A percentile compares a stretch with the other conserved stretches of the same genome.
These are phyloP conservation scores for Candida glaebosa DNA, from an alignment of 805 yeast species.

Conservation along the genomic window DNA sequence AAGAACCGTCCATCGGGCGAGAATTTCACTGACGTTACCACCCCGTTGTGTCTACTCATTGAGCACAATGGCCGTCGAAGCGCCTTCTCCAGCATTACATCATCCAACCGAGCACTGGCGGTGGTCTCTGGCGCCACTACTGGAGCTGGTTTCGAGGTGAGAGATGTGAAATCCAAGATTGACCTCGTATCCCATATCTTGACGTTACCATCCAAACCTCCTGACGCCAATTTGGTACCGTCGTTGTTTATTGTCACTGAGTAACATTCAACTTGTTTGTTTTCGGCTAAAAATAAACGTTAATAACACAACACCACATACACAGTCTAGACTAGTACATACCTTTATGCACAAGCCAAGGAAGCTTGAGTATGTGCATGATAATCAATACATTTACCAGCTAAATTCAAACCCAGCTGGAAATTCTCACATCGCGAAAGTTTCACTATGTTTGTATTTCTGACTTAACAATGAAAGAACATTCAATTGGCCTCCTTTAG, in stretches of 20 bases:
- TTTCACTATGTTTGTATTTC: no score
- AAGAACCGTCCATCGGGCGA: conserved; percentile 88
- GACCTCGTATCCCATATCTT: conserved; percentile 79
- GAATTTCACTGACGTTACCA: conserved; percentile 89
- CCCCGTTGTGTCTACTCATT: conserved; percentile 95
- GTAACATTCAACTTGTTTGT: conserved; percentile 77
- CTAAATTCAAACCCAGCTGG: no score
- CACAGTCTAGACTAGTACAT: conserved; percentile 14
- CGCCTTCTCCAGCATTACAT: conserved; percentile 17
- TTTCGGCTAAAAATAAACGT: conserved; percentile 63
- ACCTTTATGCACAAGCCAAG: conserved; percentile 45
- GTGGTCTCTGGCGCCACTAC: neutral
- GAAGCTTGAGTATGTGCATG: conserved; percentile 41
- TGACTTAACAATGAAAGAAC: no score
- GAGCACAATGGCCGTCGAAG: conserved; percentile 64
- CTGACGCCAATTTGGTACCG: conserved; percentile 84
- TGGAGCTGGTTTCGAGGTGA: neutral
- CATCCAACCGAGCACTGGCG: neutral
- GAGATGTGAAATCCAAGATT: conserved; percentile 39
- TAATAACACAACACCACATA: neutral
- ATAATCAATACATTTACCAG: neutral
- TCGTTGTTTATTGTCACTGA: conserved; percentile 78
- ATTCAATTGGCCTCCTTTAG: no score
- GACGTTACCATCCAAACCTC: conserved; percentile 88
- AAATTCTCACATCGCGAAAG: no score